phyloP scores from a whole-genome alignment of 441 rosid species.

The Corymbia citriodora region DNA sequence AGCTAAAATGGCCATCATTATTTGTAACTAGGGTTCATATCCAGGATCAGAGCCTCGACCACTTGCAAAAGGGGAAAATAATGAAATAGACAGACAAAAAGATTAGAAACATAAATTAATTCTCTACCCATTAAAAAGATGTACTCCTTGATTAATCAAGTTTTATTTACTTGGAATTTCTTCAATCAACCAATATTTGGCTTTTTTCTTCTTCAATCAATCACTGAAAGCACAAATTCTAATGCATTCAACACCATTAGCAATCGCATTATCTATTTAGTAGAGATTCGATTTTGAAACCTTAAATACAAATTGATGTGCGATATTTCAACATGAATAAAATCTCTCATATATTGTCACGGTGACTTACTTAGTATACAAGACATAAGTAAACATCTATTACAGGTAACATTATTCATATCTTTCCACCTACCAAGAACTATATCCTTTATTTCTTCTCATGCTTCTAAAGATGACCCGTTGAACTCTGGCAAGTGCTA shows the following conservation, averaged over 20 bases:
- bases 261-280: not conserved
- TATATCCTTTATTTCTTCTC: not conserved
- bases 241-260: not conserved
- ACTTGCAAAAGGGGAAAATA: rapidly evolving
- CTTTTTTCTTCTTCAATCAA: not conserved
- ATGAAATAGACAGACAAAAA: not conserved
- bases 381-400: not conserved
- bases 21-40: not conserved
- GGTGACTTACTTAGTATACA: rapidly evolving
- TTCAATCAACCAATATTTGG: rapidly evolving
- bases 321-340: not conserved
- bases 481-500: not conserved
- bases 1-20: rapidly evolving
- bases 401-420: rapidly evolving
- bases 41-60: not conserved
- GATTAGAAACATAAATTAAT: not conserved
- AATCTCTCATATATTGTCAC: rapidly evolving
- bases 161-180: not conserved
- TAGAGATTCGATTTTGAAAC: not conserved
- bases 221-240: not conserved
- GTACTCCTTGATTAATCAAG: not conserved
- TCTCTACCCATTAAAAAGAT: not conserved
- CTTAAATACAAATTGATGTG: not conserved
- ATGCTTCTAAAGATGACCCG: not conserved
- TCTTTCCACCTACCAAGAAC: rapidly evolving